Evolutionary conservation across 352 stramenopile genomes (phyloP), one percentile per base, ranked within the genome.

Genomic region (Globisporangium middletonii): DNA sequence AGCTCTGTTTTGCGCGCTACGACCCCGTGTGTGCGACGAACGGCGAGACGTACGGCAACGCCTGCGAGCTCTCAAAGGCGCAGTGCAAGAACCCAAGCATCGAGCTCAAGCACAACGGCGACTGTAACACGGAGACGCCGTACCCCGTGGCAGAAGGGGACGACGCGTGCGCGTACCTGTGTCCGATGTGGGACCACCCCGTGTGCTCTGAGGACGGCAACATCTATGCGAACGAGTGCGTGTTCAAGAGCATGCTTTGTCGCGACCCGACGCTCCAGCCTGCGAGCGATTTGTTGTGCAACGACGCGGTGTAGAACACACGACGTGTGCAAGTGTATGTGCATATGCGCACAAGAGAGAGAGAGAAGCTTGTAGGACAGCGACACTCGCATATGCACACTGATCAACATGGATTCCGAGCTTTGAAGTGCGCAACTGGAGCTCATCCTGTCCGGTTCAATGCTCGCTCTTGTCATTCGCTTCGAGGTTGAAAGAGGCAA

Each of bases 171-270:
- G 54, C 48, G 23, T 63, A 50, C 57, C 12, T 57, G 5, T 68
- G 62, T 18, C 43, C 46, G 15, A 64, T 60, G 50, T 42, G 50
- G 15, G 62, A 60, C 33, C n/a, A 33, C 8, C 65, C 65, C 4
- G 65, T 72, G 26, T 72, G 65, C 43, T 61, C 52, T 16, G 41
- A 28, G 2, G 62, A 64, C 51, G 53, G 53, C 27, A 42, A 67
- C 27, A 64, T 65, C 35, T 72, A 72, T 62, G 33, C 38, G 8
- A 72, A 67, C 43, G 16, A 23, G 19, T 68, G 62, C 41, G 51
- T 60, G 18, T 64, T 48, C 38, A 28, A 35, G 35, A 63, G 52
- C n/a, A 43, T 44, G 13, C 30, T 42, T 11, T 68, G 62, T 9
- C 62, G 50, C 28, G 50, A 68, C 43, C 13, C 62, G 37, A 55